Evolutionary conservation across 2,329 filamentous ascomycete genomes (phyloP).

Genomic region (Verticillium tricorpus): DNA sequence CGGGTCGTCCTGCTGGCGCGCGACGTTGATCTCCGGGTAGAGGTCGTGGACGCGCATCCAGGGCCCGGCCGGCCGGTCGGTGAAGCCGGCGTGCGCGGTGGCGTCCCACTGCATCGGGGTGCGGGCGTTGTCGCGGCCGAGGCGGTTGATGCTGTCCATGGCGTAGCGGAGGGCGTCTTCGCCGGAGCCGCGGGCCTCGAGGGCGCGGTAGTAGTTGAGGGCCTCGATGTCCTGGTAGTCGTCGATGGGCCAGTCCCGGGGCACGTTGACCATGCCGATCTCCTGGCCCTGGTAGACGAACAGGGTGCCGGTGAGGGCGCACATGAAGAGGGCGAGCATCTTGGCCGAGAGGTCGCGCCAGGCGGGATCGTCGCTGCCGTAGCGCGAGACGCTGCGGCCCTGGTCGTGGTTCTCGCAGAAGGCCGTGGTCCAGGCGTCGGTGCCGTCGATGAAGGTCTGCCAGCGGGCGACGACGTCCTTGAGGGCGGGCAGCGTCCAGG

Average conservation of each 20-base stretch:
- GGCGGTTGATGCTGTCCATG: constrained; percentile 48
- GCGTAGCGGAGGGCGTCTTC: constrained; percentile 35
- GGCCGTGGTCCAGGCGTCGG: constrained; percentile 52
- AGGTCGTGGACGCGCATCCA: constrained; percentile 63
- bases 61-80: constrained; percentile 25
- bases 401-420: constrained; percentile 62
- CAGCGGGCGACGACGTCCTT: constrained; percentile 43
- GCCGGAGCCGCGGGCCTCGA: constrained; percentile 13
- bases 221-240: constrained; percentile 46
- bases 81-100: constrained; percentile 57
- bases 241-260: constrained; percentile 39
- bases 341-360: constrained; percentile 43
- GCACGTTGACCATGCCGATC: constrained; percentile 52
- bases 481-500: constrained; percentile 42
- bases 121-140: constrained; percentile 63
- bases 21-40: constrained; percentile 51
- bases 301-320: constrained; percentile 44
- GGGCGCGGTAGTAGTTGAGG: constrained; percentile 36
- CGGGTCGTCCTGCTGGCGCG: constrained; percentile 35
- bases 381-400: constrained; percentile 50
- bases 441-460: constrained; percentile 46
- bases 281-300: constrained; percentile 57
- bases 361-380: constrained; percentile 37
- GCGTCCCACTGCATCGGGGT: constrained; percentile 64
- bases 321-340: constrained; percentile 45